phyloP scores from a whole-genome alignment of 306 rosid genomes.

The Potentilla sterilis region DNA sequence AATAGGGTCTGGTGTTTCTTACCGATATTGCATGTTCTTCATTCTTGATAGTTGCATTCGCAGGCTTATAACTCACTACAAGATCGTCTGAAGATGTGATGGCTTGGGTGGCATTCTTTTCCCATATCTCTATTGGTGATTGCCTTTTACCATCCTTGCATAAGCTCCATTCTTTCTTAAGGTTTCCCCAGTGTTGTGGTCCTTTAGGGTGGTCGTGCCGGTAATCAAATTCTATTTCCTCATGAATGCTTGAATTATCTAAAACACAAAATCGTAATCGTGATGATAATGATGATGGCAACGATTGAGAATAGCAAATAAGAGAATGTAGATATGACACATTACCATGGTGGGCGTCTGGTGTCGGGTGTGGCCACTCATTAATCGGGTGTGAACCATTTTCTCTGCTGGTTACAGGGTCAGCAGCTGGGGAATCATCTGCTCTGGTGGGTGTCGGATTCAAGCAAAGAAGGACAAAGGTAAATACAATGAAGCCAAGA shows the following conservation, averaged over 20 bases:
- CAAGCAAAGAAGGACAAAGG: conserved; percentile 4
- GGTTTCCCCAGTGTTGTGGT: conserved; percentile 32
- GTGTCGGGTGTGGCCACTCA: too few species aligned
- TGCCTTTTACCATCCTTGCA: conserved; percentile 29
- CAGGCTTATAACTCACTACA: conserved; percentile 1
- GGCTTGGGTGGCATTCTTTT: not conserved
- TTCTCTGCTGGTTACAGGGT: too few species aligned
- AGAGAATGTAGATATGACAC: not conserved
- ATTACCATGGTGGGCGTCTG: not conserved
- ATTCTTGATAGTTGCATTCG: conserved; percentile 26
- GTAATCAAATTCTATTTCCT: conserved; percentile 11
- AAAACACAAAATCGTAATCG: not conserved
- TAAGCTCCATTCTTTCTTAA: conserved; percentile 28
- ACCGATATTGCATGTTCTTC: conserved; percentile 26
- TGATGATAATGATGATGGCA: not conserved
- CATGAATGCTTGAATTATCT: not conserved
- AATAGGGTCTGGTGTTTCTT: not conserved
- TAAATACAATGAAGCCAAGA: not conserved
- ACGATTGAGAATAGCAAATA: too few species aligned
- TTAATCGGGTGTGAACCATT: too few species aligned
- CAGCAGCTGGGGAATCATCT: not conserved
- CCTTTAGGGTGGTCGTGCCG: conserved; percentile 17
- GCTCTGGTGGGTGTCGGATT: conserved; percentile 7
- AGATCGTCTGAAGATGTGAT: not conserved
- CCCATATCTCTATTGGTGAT: conserved; percentile 15